Conservation (phyloP, 1,284 basidiomycete genomes). For the Microbotryum scabiosae region DNA sequence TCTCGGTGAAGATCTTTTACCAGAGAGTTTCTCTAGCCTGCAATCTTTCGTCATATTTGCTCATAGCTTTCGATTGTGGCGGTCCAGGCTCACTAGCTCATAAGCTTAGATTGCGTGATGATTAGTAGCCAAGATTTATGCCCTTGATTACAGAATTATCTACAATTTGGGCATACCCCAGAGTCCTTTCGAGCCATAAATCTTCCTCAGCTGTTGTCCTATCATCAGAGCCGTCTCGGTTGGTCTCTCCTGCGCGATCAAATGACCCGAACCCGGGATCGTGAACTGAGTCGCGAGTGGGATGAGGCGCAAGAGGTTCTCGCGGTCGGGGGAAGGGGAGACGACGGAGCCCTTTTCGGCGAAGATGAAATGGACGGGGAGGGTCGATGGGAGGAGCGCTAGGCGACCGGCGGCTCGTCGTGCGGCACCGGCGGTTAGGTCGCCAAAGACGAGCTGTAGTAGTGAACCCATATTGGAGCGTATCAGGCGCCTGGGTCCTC, state of each 20-base stretch:
- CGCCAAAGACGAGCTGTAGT: conserved; percentile 31
- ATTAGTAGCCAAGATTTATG: too few species aligned
- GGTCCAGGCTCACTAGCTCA: too few species aligned
- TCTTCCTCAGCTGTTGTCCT: conserved; percentile 36
- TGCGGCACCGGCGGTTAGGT: conserved; percentile 23
- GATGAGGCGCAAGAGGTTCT: conserved; percentile 5
- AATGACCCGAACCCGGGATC: conserved; percentile 37
- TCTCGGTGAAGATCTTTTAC: too few species aligned
- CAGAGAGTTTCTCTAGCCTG: too few species aligned
- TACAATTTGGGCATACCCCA: conserved; percentile 20
- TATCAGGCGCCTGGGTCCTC: background rate
- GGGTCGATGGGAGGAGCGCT: conserved; percentile 11
- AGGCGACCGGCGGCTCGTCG: conserved; percentile 26
- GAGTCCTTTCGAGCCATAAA: conserved; percentile 29
- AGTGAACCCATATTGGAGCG: background rate
- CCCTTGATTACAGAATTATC: background rate
- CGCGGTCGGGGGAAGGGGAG: conserved; percentile 12
- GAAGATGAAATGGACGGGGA: conserved; percentile 30
- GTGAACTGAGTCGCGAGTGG: conserved; percentile 26
- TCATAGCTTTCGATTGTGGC: too few species aligned
- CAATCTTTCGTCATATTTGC: too few species aligned
- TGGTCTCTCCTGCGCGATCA: conserved; percentile 45
- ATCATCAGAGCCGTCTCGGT: conserved; percentile 38
- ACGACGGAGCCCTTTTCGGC: conserved; percentile 27
- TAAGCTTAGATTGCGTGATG: too few species aligned